phyloP scores from a whole-genome alignment of 257 asterid genomes.

The Solanum medicagineum region DNA sequence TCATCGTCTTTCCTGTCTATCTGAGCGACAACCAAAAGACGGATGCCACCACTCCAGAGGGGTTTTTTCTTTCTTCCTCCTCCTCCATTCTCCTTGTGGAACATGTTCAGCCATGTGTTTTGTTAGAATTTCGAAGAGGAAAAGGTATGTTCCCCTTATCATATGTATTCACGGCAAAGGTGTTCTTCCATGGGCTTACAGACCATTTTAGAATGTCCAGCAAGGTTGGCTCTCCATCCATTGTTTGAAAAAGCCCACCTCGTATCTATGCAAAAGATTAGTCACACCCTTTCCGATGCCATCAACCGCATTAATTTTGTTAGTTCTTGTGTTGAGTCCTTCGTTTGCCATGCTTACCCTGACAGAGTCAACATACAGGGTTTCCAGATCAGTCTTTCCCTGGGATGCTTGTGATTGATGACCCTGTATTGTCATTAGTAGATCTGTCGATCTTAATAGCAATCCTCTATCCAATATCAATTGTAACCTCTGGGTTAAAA shows the following conservation, averaged over 20 bases:
- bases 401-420: neutral
- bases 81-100: neutral
- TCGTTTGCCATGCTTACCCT: too few relatives aligned
- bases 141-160: neutral
- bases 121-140: neutral
- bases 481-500: neutral
- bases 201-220: neutral
- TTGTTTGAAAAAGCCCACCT: neutral
- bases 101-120: neutral
- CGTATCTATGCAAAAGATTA: neutral
- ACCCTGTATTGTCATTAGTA: neutral
- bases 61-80: neutral
- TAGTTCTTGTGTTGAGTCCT: neutral
- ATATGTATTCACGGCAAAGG: neutral
- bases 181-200: neutral
- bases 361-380: too few relatives aligned
- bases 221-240: neutral
- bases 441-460: neutral
- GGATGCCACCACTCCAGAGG: neutral
- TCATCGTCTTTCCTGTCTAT: neutral
- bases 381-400: neutral
- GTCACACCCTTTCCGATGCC: neutral
- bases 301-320: neutral
- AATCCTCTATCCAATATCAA: neutral
- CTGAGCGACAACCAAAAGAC: neutral